Evolutionary conservation across 2,329 filamentous ascomycete species (phyloP).

Genomic region (Hypoxylon sp.): DNA sequence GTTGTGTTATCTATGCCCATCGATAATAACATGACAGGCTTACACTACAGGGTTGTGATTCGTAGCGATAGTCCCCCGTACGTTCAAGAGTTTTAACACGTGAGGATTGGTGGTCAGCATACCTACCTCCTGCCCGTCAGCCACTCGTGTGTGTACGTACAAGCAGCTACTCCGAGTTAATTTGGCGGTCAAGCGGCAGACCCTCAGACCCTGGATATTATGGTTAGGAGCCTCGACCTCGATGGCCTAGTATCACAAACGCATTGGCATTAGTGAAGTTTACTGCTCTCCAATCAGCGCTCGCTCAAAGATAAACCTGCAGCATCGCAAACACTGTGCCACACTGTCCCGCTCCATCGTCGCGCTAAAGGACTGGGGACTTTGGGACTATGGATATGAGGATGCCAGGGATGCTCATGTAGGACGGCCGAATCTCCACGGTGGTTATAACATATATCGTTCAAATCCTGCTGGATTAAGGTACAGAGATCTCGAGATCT

Average conservation of each 20-base stretch:
- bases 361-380: slow-evolving; percentile 24
- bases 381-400: slow-evolving; percentile 5
- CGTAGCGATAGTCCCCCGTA: slow-evolving; percentile 10
- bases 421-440: slow-evolving; percentile 2
- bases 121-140: background rate
- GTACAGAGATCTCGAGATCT: slow-evolving; percentile 15
- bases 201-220: slow-evolving; percentile 11
- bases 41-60: background rate
- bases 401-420: slow-evolving; percentile 13
- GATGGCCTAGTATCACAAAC: slow-evolving; percentile 33
- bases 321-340: slow-evolving; percentile 47
- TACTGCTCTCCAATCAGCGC: slow-evolving; percentile 42
- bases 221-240: slow-evolving; percentile 33
- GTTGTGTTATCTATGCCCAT: background rate
- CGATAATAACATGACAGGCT: slow-evolving; percentile 23
- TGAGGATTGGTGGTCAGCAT: slow-evolving; percentile 12
- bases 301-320: slow-evolving; percentile 49
- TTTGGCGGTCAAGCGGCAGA: slow-evolving; percentile 35
- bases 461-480: background rate
- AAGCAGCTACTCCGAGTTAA: slow-evolving; percentile 19
- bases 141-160: slow-evolving; percentile 15
- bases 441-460: background rate
- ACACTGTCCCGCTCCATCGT: slow-evolving; percentile 41
- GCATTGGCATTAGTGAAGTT: slow-evolving; percentile 36
- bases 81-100: slow-evolving; percentile 4